These are phyloP conservation scores for Candida sanyaensis DNA, from an alignment of 1,139 yeast species.

Conservation along the genomic window DNA sequence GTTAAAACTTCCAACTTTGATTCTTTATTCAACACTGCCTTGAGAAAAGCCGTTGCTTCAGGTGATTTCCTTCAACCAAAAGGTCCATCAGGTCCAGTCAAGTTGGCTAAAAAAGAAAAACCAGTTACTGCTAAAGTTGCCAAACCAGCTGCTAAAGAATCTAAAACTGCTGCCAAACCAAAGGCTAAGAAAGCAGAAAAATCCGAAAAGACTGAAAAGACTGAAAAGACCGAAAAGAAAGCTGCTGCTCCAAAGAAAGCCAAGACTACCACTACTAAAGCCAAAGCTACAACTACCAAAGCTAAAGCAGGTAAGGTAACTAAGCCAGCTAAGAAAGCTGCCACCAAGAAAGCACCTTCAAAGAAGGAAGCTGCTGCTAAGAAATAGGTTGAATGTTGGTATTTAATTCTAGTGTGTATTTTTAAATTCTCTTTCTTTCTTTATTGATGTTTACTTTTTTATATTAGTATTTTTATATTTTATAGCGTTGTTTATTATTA, in stretches of 20 bases:
- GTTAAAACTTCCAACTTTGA: slow-evolving; percentile 68
- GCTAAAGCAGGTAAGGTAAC: slow-evolving; percentile 14
- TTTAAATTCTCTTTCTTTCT: neutral
- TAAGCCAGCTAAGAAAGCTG: slow-evolving; percentile 18
- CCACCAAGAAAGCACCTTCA: slow-evolving; percentile 20
- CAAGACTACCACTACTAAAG: slow-evolving; percentile 17
- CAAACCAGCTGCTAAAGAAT: slow-evolving; percentile 13
- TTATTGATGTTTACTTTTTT: neutral
- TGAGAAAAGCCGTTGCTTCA: slow-evolving; percentile 76
- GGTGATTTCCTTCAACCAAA: slow-evolving; percentile 86
- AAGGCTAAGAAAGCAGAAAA: slow-evolving; percentile 15
- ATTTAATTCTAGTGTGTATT: slow-evolving; percentile 3
- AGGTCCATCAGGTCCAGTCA: slow-evolving; percentile 80
- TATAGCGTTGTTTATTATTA: slow-evolving; percentile 1
- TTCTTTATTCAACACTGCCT: slow-evolving; percentile 72
- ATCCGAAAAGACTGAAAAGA: neutral
- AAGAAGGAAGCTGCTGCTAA: slow-evolving; percentile 18
- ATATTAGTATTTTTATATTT: neutral
- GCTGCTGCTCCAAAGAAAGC: slow-evolving; percentile 19
- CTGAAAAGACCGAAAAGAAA: slow-evolving; percentile 14
- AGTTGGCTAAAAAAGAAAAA: slow-evolving; percentile 50
- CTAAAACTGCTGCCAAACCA: slow-evolving; percentile 14
- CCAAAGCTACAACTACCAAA: slow-evolving; percentile 20
- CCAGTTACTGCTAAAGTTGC: slow-evolving; percentile 15
- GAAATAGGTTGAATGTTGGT: slow-evolving; percentile 16